Conservation (phyloP, 2,329 filamentous ascomycete species). For the Monosporascus sp. region DNA sequence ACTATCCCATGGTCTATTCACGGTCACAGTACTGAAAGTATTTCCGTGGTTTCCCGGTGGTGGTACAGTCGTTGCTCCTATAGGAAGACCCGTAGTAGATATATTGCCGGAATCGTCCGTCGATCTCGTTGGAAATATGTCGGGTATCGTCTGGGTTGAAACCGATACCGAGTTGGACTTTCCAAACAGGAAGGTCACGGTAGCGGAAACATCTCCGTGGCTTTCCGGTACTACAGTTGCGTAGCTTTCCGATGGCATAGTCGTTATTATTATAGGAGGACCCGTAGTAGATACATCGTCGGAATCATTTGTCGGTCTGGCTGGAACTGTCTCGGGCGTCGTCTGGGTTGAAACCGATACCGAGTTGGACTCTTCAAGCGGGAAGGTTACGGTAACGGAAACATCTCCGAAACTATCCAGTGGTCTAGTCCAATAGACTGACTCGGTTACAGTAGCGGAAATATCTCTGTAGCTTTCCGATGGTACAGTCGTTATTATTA, state of each 20-base stretch:
- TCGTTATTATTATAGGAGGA: background rate
- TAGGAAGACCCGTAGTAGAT: too few relatives aligned
- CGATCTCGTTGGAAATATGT: background rate
- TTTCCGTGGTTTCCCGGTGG: too few relatives aligned
- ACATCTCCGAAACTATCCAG: too few relatives aligned
- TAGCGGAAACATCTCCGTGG: background rate
- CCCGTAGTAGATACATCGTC: too few relatives aligned
- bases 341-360: background rate
- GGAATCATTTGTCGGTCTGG: too few relatives aligned
- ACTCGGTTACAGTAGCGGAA: too few relatives aligned
- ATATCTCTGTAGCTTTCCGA: conserved; percentile 3
- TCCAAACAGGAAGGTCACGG: background rate
- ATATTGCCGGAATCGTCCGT: too few relatives aligned
- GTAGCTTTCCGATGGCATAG: background rate
- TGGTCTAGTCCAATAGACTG: too few relatives aligned
- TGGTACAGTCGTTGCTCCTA: too few relatives aligned
- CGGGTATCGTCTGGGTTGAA: background rate
- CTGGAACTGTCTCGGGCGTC: background rate
- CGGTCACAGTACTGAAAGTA: too few relatives aligned
- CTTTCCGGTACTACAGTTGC: too few relatives aligned
- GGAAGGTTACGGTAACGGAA: background rate
- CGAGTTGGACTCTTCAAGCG: background rate
- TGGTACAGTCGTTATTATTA: background rate
- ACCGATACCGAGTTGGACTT: background rate
- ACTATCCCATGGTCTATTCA: too few relatives aligned